phyloP scores from a whole-genome alignment of 2,329 filamentous ascomycete genomes.

The Fonsecaea monophora region DNA sequence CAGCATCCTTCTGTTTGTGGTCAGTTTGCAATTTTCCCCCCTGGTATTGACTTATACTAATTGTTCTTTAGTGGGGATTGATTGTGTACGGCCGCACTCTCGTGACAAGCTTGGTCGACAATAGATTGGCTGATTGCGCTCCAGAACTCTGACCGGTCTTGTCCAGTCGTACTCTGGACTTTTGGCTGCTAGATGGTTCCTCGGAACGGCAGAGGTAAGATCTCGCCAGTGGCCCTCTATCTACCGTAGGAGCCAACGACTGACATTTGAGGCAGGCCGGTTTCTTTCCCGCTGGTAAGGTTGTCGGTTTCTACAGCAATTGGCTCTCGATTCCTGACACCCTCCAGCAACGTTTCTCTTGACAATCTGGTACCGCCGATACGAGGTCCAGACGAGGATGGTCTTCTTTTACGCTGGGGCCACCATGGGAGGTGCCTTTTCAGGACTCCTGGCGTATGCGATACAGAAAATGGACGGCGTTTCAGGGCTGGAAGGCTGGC shows the following conservation, averaged over 20 bases:
- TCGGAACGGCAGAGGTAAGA: constrained; percentile 51
- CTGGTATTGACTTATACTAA: too few species aligned
- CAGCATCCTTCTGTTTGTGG: too few species aligned
- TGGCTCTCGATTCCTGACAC: too few species aligned
- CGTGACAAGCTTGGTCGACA: too few species aligned
- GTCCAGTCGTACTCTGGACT: constrained; percentile 56
- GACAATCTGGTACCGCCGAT: constrained; percentile 52
- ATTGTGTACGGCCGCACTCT: too few species aligned
- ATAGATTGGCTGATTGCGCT: too few species aligned
- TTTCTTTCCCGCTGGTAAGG: constrained; percentile 44
- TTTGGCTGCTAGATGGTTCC: constrained; percentile 55
- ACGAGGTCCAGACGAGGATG: constrained; percentile 52
- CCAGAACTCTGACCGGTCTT: constrained; percentile 57
- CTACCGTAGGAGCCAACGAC: neutral
- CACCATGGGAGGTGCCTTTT: constrained; percentile 59
- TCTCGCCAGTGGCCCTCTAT: constrained; percentile 38
- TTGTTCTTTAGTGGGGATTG: too few species aligned
- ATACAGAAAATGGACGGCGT: constrained; percentile 61
- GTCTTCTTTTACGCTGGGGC: constrained; percentile 54
- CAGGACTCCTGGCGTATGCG: constrained; percentile 58
- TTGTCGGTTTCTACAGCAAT: too few species aligned
- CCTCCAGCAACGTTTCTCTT: constrained; percentile 28
- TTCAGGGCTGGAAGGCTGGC: constrained; percentile 50
- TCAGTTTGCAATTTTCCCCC: too few species aligned
- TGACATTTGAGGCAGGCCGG: constrained; percentile 38